phyloP scores from a whole-genome alignment of 768 basidiomycete species.

The Boletus edulis region DNA sequence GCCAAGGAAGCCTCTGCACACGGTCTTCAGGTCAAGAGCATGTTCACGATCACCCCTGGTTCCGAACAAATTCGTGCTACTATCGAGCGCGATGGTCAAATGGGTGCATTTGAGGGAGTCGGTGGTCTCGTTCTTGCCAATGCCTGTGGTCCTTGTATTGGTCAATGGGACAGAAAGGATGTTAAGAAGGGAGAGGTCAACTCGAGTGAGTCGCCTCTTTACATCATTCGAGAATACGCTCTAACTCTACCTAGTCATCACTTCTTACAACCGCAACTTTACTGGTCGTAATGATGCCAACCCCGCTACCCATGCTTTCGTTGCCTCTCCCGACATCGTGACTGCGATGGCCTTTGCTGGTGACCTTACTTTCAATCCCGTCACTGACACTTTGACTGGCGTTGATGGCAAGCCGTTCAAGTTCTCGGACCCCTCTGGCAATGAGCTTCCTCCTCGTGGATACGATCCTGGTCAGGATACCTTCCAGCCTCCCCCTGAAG shows the following conservation, averaged over 20 bases:
- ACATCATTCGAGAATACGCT: not conserved
- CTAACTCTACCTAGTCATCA: conserved; percentile 65
- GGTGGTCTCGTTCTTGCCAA: conserved; percentile 96
- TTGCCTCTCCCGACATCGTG: conserved; percentile 91
- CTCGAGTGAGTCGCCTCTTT: conserved; percentile 66
- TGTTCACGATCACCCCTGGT: conserved; percentile 98
- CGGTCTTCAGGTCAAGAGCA: conserved; percentile 85
- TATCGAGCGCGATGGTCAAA: conserved; percentile 94
- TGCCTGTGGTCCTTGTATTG: conserved; percentile 98
- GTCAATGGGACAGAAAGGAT: conserved; percentile 97
- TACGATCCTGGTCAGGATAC: conserved; percentile 98
- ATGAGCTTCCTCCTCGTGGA: conserved; percentile 91
- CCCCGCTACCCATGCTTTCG: conserved; percentile 97
- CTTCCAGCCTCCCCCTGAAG: conserved; percentile 90
- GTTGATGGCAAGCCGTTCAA: conserved; percentile 95
- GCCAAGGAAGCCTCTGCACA: conserved; percentile 85
- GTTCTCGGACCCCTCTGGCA: conserved; percentile 88
- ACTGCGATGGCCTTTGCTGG: conserved; percentile 97
- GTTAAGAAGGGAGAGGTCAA: conserved; percentile 96
- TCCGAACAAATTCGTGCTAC: conserved; percentile 98
- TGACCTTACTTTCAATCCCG: conserved; percentile 92
- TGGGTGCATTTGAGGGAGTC: conserved; percentile 79
- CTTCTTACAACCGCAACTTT: conserved; percentile 99
- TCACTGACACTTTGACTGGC: conserved; percentile 85
- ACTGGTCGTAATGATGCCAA: conserved; percentile 99